phyloP scores from a whole-genome alignment of 164 flowering plant species.

The Santalum album region DNA sequence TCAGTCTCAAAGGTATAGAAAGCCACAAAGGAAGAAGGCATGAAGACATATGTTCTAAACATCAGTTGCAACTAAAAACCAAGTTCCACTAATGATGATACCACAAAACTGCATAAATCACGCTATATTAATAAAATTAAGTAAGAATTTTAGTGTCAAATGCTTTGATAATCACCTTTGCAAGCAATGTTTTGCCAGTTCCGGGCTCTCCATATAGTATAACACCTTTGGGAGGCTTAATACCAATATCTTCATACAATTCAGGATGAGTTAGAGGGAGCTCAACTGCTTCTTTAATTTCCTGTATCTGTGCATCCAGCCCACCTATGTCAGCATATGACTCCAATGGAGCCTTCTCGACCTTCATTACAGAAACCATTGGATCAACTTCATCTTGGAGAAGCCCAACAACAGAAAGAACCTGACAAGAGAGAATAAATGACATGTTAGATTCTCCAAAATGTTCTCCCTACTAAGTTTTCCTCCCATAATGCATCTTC shows the following conservation, averaged over 20 bases:
- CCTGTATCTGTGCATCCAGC: slow-evolving; percentile 81
- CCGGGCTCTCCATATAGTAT: slow-evolving; percentile 88
- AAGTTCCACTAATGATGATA: no score
- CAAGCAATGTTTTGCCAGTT: slow-evolving; percentile 83
- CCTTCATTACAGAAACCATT: slow-evolving; percentile 84
- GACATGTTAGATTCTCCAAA: no score
- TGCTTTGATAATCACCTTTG: slow-evolving; percentile 38
- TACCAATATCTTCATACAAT: slow-evolving; percentile 80
- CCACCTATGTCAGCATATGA: slow-evolving; percentile 90
- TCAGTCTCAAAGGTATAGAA: no score
- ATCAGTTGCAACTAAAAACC: no score
- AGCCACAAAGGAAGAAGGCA: no score
- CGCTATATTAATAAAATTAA: no score
- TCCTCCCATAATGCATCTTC: no score
- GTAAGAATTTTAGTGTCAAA: no score
- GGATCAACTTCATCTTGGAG: slow-evolving; percentile 89
- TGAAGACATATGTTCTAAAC: no score
- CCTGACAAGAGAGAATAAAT: slow-evolving; percentile 22
- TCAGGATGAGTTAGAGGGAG: slow-evolving; percentile 87
- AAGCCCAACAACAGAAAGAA: slow-evolving; percentile 77
- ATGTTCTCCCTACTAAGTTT: neutral
- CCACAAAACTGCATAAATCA: no score
- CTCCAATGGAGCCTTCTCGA: slow-evolving; percentile 77
- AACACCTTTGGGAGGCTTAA: slow-evolving; percentile 86
- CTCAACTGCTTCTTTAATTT: slow-evolving; percentile 85